Conservation (phyloP, 2,329 filamentous ascomycete species). For the Dendrostoma leiphaemia region DNA sequence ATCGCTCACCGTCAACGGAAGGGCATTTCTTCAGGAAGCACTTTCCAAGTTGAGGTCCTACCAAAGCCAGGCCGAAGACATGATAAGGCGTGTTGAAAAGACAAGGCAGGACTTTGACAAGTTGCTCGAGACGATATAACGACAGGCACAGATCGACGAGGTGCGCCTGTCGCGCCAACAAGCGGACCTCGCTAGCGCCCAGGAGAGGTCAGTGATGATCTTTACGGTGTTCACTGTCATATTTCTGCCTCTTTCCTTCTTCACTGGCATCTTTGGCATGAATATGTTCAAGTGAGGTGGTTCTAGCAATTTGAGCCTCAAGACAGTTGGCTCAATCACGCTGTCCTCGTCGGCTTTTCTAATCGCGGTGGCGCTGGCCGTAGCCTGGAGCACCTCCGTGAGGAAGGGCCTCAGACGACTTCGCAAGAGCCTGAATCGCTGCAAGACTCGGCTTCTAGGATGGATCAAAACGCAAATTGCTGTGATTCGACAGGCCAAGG, state of each 20-base stretch:
- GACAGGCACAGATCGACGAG: constrained; percentile 14
- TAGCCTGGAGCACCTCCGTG: constrained; percentile 7
- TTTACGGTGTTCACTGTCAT: constrained; percentile 32
- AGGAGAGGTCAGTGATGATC: constrained; percentile 30
- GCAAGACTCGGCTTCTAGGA: no score
- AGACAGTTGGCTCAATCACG: constrained; percentile 9
- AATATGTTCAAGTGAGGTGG: constrained; percentile 22
- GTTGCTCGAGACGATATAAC: constrained; percentile 11
- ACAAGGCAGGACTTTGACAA: constrained; percentile 9
- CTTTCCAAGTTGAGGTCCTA: neutral
- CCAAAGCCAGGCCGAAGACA: constrained; percentile 1
- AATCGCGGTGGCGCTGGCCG: neutral
- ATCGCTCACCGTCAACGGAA: neutral
- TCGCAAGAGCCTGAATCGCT: neutral
- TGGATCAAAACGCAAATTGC: no score
- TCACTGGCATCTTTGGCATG: constrained; percentile 21
- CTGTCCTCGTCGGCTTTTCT: constrained; percentile 5
- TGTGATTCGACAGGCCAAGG: neutral
- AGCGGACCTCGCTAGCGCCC: constrained; percentile 15
- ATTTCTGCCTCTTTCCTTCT: constrained; percentile 25
- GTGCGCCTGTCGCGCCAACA: constrained; percentile 13
- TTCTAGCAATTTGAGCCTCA: neutral
- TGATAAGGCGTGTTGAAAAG: neutral
- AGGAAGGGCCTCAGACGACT: neutral
- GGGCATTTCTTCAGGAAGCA: neutral